Evolutionary conservation across 2,329 filamentous ascomycete genomes (phyloP).

Genomic region (Clathrospora elynae): DNA sequence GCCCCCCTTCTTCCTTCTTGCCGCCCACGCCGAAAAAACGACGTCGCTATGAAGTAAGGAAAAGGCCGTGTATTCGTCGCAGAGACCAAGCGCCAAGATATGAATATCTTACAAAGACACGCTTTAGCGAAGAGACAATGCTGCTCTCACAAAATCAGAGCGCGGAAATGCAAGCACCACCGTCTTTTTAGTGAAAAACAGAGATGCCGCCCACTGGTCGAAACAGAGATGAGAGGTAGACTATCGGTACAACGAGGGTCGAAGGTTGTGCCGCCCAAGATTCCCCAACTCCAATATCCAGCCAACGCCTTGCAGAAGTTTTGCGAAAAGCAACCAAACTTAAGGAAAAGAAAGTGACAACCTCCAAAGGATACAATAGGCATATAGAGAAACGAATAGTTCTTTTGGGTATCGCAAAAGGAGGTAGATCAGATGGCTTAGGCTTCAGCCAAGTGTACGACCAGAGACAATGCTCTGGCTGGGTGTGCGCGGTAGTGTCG

Average conservation of each 20-base stretch:
- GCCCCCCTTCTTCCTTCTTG: constrained; percentile 22
- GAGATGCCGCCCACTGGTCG: constrained; percentile 30
- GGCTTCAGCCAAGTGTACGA: constrained; percentile 45
- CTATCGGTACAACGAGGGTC: constrained; percentile 42
- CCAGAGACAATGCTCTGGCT: constrained; percentile 50
- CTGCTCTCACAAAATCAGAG: constrained; percentile 5
- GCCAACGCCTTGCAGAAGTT: constrained; percentile 44
- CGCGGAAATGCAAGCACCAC: constrained; percentile 39
- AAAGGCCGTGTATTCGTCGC: constrained; percentile 23
- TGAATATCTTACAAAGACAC: constrained; percentile 39
- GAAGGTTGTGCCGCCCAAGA: constrained; percentile 28
- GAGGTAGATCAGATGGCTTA: constrained; percentile 24
- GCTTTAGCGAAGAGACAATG: constrained; percentile 10
- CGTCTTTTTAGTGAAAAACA: constrained; percentile 31
- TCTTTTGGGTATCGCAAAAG: constrained; percentile 48
- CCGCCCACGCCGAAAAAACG: constrained; percentile 16
- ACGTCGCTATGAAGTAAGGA: constrained; percentile 15
- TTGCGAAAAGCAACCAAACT: constrained; percentile 11
- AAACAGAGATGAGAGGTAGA: constrained; percentile 18
- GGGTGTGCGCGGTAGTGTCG: constrained; percentile 40
- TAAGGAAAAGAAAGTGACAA: constrained; percentile 11
- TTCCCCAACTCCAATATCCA: constrained; percentile 20
- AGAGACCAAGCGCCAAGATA: constrained; percentile 28
- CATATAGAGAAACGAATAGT: constrained; percentile 22
- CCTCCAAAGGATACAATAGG: constrained; percentile 7